Percentiles rank a stretch among this genome's conserved stretches.
phyloP scores from a whole-genome alignment of 164 flowering plant species.

The Malania oleifera region DNA sequence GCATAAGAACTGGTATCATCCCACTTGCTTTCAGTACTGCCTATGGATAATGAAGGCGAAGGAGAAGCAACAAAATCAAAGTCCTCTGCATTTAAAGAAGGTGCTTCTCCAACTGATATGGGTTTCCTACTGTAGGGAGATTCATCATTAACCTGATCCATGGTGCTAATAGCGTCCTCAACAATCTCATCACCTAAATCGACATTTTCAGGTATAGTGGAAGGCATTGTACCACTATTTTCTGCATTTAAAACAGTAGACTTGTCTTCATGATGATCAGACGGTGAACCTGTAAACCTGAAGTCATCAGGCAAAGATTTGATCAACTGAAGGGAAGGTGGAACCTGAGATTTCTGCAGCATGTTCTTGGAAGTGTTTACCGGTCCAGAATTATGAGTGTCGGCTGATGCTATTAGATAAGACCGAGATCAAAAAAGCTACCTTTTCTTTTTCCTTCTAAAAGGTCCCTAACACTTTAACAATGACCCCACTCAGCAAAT shows the following conservation, averaged over 20 bases:
- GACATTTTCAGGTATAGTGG: conserved; percentile 26
- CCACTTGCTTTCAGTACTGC: conserved; percentile 54
- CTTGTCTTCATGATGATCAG: conserved; percentile 9
- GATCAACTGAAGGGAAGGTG: conserved; percentile 39
- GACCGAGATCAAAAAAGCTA: conserved; percentile 17
- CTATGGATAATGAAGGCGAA: conserved; percentile 28
- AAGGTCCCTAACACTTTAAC: conserved; percentile 29
- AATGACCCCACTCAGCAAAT: conserved; percentile 32
- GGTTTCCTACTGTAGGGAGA: conserved; percentile 53
- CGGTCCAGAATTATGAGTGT: conserved; percentile 15
- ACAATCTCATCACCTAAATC: conserved; percentile 12
- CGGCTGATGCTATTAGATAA: conserved; percentile 20
- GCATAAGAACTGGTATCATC: conserved; percentile 62
- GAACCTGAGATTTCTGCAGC: conserved; percentile 25
- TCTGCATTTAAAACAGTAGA: conserved; percentile 9
- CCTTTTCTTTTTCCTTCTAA: conserved; percentile 13
- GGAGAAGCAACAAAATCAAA: conserved; percentile 25
- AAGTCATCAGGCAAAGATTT: conserved; percentile 55
- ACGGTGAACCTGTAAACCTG: conserved; percentile 31
- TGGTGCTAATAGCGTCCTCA: conserved; percentile 9
- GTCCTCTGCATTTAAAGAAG: conserved; percentile 32
- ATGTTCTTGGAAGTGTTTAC: conserved; percentile 19
- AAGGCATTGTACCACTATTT: conserved; percentile 8
- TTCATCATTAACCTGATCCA: conserved; percentile 44
- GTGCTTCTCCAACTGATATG: conserved; percentile 32